These are phyloP conservation scores for Entomortierella chlamydospora DNA, from an alignment of 192 early-diverging fungal genomes.

Conservation along the genomic window DNA sequence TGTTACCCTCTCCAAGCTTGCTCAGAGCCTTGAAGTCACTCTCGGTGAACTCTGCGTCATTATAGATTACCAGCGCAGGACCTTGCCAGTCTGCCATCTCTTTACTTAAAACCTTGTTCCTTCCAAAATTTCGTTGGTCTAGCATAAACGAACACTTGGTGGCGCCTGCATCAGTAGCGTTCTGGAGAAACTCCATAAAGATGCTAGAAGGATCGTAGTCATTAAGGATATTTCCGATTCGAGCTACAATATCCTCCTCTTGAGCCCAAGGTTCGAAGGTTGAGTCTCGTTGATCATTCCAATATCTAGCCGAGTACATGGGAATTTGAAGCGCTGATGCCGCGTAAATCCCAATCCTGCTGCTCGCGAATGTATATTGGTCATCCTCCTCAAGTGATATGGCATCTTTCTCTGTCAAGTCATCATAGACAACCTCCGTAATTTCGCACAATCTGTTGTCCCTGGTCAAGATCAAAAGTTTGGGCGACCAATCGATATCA, in stretches of 20 bases:
- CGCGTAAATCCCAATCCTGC: neutral
- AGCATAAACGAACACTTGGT: conserved; percentile 31
- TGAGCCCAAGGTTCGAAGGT: conserved; percentile 22
- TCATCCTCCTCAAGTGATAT: neutral
- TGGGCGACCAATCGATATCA: neutral
- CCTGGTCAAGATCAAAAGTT: conserved; percentile 9
- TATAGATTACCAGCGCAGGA: conserved; percentile 43
- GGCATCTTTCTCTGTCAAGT: neutral
- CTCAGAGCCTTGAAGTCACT: conserved; percentile 24
- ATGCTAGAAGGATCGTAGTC: conserved; percentile 40
- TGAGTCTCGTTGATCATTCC: conserved; percentile 9
- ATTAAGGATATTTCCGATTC: conserved; percentile 35
- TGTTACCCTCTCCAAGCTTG: conserved; percentile 31
- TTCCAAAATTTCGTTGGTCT: conserved; percentile 9
- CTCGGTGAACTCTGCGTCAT: conserved; percentile 34
- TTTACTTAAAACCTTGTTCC: conserved; percentile 6
- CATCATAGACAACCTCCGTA: conserved; percentile 26
- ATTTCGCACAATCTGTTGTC: conserved; percentile 3
- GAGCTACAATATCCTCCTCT: conserved; percentile 22
- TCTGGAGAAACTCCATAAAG: conserved; percentile 53
- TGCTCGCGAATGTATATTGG: conserved; percentile 7
- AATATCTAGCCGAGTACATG: conserved; percentile 12
- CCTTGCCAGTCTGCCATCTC: conserved; percentile 52
- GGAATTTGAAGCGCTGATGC: conserved; percentile 13
- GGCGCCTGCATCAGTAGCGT: conserved; percentile 54